Evolutionary conservation across 768 basidiomycete genomes (phyloP).

Genomic region (Aureoboletus auriporus): DNA sequence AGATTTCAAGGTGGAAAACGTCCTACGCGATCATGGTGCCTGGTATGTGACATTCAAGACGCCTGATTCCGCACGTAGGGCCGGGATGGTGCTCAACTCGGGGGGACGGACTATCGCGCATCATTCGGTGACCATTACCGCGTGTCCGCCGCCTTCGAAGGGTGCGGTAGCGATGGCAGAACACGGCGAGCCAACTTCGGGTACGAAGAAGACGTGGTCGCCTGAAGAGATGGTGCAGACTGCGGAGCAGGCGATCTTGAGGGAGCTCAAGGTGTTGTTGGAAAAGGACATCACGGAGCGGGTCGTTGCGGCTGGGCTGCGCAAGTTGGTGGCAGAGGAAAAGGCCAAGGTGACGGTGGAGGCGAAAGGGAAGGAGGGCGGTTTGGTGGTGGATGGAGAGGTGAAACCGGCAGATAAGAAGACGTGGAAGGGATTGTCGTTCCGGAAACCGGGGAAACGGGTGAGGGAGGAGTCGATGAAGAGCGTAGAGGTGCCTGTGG

Average conservation of each 20-base stretch:
- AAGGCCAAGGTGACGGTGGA: slow-evolving; percentile 33
- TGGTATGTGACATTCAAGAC: slow-evolving; percentile 82
- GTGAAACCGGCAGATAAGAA: slow-evolving; percentile 43
- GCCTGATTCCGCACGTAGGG: slow-evolving; percentile 58
- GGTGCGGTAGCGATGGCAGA: slow-evolving; percentile 30
- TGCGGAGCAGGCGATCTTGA: slow-evolving; percentile 53
- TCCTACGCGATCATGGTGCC: slow-evolving; percentile 64
- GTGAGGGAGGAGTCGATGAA: slow-evolving; percentile 32
- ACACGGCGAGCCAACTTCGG: slow-evolving; percentile 26
- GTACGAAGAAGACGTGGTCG: slow-evolving; percentile 45
- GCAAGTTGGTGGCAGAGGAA: slow-evolving; percentile 50
- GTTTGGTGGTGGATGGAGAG: slow-evolving; percentile 37
- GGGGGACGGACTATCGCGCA: slow-evolving; percentile 52
- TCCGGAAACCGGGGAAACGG: slow-evolving; percentile 41
- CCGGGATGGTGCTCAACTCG: slow-evolving; percentile 57
- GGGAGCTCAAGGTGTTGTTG: slow-evolving; percentile 51
- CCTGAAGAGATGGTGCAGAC: slow-evolving; percentile 49
- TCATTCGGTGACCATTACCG: slow-evolving; percentile 54
- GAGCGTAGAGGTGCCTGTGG: slow-evolving; percentile 13
- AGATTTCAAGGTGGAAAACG: slow-evolving; percentile 67
- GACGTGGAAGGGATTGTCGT: slow-evolving; percentile 43
- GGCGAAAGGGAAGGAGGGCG: slow-evolving; percentile 22
- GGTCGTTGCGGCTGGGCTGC: slow-evolving; percentile 51
- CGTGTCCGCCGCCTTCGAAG: slow-evolving; percentile 35
- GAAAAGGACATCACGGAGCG: slow-evolving; percentile 66